Evolutionary conservation across 2,329 filamentous ascomycete species (phyloP).

Genomic region (Xylaria sp.): DNA sequence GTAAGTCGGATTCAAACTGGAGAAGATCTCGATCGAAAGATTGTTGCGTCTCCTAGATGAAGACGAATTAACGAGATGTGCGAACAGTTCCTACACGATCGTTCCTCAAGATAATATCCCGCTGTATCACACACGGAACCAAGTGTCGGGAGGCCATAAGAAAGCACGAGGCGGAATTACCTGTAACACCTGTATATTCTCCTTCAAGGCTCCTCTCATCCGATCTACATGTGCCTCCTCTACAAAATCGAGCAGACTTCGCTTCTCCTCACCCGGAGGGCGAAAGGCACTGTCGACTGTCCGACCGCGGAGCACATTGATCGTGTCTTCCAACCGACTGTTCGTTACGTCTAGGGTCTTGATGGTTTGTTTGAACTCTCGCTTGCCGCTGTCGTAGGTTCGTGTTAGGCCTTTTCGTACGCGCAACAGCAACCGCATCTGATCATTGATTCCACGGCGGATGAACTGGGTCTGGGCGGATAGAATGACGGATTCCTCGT

Average conservation of each 20-base stretch:
- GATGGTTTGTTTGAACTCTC: slow-evolving; percentile 57
- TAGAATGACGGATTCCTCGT: slow-evolving; percentile 74
- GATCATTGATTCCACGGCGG: slow-evolving; percentile 53
- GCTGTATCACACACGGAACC: neutral
- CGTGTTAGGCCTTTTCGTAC: slow-evolving; percentile 48
- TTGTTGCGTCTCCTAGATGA: slow-evolving; percentile 53
- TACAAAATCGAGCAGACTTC: slow-evolving; percentile 69
- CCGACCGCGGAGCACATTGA: slow-evolving; percentile 59
- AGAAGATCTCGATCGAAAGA: slow-evolving; percentile 72
- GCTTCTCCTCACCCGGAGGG: slow-evolving; percentile 51
- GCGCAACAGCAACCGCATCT: slow-evolving; percentile 47
- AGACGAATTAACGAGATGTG: slow-evolving; percentile 10
- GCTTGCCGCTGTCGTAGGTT: slow-evolving; percentile 53
- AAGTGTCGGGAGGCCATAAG: neutral
- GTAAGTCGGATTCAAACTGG: slow-evolving; percentile 69
- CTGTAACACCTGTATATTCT: slow-evolving; percentile 65
- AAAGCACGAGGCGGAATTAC: slow-evolving; percentile 34
- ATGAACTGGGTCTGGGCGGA: slow-evolving; percentile 65
- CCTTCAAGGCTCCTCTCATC: slow-evolving; percentile 61
- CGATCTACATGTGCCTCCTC: slow-evolving; percentile 64
- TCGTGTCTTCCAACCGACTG: slow-evolving; percentile 58
- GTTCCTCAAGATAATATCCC: neutral
- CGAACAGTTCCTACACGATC: neutral
- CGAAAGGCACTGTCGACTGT: slow-evolving; percentile 60
- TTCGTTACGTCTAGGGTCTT: slow-evolving; percentile 63